phyloP scores from a whole-genome alignment of 1,284 basidiomycete species.

The Trichosporon inkin region DNA sequence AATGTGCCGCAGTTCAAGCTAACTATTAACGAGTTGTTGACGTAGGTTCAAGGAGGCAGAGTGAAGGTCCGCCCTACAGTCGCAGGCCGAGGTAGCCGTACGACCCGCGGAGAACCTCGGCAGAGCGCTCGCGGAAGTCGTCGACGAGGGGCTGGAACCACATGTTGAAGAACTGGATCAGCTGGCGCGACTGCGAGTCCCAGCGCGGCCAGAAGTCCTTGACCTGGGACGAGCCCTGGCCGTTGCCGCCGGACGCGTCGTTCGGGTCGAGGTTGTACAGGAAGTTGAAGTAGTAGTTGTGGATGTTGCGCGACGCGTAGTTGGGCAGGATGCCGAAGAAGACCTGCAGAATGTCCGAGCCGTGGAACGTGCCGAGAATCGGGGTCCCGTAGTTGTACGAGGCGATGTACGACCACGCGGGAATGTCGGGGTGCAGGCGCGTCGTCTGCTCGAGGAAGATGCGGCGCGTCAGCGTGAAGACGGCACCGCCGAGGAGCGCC shows the following conservation, averaged over 20 bases:
- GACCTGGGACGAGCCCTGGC: constrained; percentile 7
- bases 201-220: constrained; percentile 18
- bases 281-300: constrained; percentile 25
- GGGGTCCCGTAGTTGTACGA: constrained; percentile 20
- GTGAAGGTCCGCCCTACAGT: constrained; percentile 1
- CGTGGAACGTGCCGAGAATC: constrained; percentile 23
- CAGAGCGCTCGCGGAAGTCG: constrained; percentile 11
- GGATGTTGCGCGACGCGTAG: constrained; percentile 18
- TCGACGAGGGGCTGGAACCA: constrained; percentile 14
- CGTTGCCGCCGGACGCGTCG: constrained; percentile 16
- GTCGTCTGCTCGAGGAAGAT: constrained; percentile 10
- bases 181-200: background rate
- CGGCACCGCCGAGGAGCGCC: constrained; percentile 17
- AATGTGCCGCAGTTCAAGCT: no score
- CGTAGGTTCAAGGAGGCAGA: no score
- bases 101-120: background rate
- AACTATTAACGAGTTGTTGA: no score
- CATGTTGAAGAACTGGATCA: constrained; percentile 15
- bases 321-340: constrained; percentile 22
- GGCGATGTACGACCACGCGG: constrained; percentile 24
- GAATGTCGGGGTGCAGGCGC: constrained; percentile 14
- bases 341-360: constrained; percentile 20
- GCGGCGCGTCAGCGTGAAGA: constrained; percentile 22
- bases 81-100: constrained; percentile 2
- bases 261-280: constrained; percentile 26